Conservation (phyloP, 2,329 filamentous ascomycete species). For the Xylariaceae sp. region DNA sequence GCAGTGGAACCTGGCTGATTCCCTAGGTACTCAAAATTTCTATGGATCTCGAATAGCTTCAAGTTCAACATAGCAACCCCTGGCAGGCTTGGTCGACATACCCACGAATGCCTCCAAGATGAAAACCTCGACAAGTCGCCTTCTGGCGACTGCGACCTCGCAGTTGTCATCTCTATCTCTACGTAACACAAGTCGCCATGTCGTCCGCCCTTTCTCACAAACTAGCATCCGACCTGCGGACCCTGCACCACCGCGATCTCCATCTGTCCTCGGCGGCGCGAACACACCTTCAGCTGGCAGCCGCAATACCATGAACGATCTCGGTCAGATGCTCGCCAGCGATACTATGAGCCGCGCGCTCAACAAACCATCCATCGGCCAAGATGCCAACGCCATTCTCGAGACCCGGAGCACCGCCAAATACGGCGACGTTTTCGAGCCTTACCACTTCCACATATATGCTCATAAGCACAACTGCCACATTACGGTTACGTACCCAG, state of each 20-base stretch:
- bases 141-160: conserved; percentile 36
- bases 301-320: conserved; percentile 3
- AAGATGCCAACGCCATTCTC: conserved; percentile 8
- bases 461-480: conserved; percentile 92
- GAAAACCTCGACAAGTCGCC: conserved; percentile 41
- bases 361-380: conserved; percentile 11
- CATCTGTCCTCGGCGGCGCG: not conserved
- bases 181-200: conserved; percentile 12
- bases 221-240: conserved; percentile 27
- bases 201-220: conserved; percentile 33
- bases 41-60: not conserved
- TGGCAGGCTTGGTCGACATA: too few species aligned
- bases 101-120: conserved; percentile 32
- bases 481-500: conserved; percentile 81
- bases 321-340: conserved; percentile 14
- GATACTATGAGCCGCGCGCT: conserved; percentile 15
- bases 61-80: too few species aligned
- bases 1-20: too few species aligned
- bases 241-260: conserved; percentile 11
- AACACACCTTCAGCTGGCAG: not conserved
- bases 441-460: conserved; percentile 84
- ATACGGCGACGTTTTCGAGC: conserved; percentile 41
- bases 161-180: conserved; percentile 21
- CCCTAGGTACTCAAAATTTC: conserved; percentile 1
- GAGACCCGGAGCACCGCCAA: conserved; percentile 29